Evolutionary conservation across 345 rosid species (phyloP).

Genomic region (Camelina laxa): DNA sequence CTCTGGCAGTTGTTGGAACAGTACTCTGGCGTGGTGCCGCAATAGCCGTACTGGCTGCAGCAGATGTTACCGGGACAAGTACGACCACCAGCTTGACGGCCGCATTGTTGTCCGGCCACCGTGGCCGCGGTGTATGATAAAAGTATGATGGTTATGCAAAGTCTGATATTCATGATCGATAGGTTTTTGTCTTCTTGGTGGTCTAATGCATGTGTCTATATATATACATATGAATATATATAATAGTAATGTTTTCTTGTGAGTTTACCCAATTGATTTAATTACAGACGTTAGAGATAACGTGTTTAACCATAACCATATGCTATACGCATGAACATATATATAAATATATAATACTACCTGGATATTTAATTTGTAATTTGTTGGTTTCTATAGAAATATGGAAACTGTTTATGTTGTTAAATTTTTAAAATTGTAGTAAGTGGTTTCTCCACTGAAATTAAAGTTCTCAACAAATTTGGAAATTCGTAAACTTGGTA

Average conservation of each 20-base stretch:
- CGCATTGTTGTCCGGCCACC: slow-evolving; percentile 45
- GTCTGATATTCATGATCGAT: slow-evolving; percentile 36
- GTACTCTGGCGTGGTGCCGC: slow-evolving; percentile 47
- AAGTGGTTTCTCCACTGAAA: background rate
- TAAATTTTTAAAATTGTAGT: background rate
- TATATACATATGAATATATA: background rate
- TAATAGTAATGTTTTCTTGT: slow-evolving; percentile 12
- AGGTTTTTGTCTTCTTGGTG: slow-evolving; percentile 10
- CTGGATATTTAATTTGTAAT: background rate
- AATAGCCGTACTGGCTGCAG: slow-evolving; percentile 49
- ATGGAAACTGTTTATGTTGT: background rate
- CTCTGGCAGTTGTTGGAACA: slow-evolving; percentile 51
- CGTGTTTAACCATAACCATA: slow-evolving; percentile 10
- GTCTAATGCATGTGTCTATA: background rate
- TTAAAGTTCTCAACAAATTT: background rate
- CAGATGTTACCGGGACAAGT: slow-evolving; percentile 46
- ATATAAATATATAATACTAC: background rate
- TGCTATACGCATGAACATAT: background rate
- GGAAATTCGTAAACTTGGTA: background rate
- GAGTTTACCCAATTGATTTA: background rate
- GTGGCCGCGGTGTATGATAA: slow-evolving; percentile 28
- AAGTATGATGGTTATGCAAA: slow-evolving; percentile 22
- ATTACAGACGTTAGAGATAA: background rate
- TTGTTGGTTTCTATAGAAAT: background rate
- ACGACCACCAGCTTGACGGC: slow-evolving; percentile 46